Conservation (phyloP, 345 rosid genomes). For the Schrenkiella parvula region DNA sequence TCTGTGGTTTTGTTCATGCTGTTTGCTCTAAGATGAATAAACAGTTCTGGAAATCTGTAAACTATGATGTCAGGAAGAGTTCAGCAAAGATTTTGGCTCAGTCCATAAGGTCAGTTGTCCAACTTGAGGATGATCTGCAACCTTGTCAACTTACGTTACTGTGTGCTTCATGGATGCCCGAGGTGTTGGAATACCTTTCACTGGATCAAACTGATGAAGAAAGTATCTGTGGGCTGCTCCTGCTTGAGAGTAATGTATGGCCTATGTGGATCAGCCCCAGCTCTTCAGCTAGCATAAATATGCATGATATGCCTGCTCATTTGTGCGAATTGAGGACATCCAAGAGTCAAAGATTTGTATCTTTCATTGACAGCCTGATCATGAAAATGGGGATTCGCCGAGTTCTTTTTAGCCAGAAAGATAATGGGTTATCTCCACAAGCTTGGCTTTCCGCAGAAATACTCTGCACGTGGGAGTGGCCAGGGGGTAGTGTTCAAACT, state of each 20-base stretch:
- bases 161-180: conserved; percentile 63
- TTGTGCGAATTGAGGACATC: conserved; percentile 39
- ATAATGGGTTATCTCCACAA: conserved; percentile 39
- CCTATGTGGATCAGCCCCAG: conserved; percentile 66
- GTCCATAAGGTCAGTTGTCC: conserved; percentile 52
- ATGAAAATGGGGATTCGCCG: conserved; percentile 54
- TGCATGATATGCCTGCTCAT: conserved; percentile 13
- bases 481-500: conserved; percentile 66
- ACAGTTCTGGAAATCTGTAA: conserved; percentile 50
- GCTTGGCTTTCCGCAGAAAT: conserved; percentile 93
- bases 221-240: conserved; percentile 56
- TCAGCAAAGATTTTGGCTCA: conserved; percentile 49
- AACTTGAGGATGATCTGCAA: conserved; percentile 46
- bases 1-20: conserved; percentile 42
- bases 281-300: conserved; percentile 27
- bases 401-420: conserved; percentile 40
- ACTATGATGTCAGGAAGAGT: conserved; percentile 42
- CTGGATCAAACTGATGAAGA: conserved; percentile 57
- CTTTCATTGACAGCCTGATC: conserved; percentile 65
- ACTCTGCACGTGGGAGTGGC: conserved; percentile 94
- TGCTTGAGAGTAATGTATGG: conserved; percentile 63
- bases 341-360: conserved; percentile 53
- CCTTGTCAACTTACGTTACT: conserved; percentile 43
- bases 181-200: conserved; percentile 57
- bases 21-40: conserved; percentile 44